These are phyloP conservation scores for Mycena pura DNA, from an alignment of 768 basidiomycete species.

Conservation along the genomic window DNA sequence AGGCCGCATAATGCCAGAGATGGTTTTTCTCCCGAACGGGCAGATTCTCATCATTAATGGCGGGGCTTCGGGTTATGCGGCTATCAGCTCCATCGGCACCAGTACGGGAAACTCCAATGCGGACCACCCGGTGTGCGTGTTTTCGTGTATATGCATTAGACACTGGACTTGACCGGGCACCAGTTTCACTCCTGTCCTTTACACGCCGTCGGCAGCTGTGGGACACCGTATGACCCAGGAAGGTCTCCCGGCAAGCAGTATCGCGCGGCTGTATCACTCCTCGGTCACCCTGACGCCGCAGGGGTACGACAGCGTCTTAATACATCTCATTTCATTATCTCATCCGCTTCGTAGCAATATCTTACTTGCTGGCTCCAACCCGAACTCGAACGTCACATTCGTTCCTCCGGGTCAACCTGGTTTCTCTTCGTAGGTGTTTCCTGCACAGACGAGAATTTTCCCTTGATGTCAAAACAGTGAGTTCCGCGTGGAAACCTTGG, in stretches of 20 bases:
- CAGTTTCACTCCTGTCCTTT: conserved; percentile 44
- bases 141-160: not conserved
- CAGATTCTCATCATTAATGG: conserved; percentile 57
- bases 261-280: conserved; percentile 45
- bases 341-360: conserved; percentile 9
- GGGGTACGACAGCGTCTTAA: conserved; percentile 28
- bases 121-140: conserved; percentile 45
- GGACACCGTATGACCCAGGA: conserved; percentile 48
- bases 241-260: conserved; percentile 33
- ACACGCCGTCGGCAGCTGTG: conserved; percentile 41
- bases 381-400: conserved; percentile 43
- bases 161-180: not conserved
- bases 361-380: conserved; percentile 38
- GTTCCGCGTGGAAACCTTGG: conserved; percentile 37
- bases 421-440: conserved; percentile 2
- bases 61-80: conserved; percentile 42
- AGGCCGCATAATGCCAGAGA: conserved; percentile 60
- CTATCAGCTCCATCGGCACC: conserved; percentile 30
- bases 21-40: conserved; percentile 44
- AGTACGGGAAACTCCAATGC: conserved; percentile 52
- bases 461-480: conserved; percentile 16
- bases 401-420: conserved; percentile 6
- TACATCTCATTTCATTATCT: conserved; percentile 14
- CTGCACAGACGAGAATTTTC: not conserved
- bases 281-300: conserved; percentile 39